These are phyloP conservation scores for Pseudocercospora macadamiae DNA, from an alignment of 2,329 filamentous ascomycete species.

Conservation along the genomic window DNA sequence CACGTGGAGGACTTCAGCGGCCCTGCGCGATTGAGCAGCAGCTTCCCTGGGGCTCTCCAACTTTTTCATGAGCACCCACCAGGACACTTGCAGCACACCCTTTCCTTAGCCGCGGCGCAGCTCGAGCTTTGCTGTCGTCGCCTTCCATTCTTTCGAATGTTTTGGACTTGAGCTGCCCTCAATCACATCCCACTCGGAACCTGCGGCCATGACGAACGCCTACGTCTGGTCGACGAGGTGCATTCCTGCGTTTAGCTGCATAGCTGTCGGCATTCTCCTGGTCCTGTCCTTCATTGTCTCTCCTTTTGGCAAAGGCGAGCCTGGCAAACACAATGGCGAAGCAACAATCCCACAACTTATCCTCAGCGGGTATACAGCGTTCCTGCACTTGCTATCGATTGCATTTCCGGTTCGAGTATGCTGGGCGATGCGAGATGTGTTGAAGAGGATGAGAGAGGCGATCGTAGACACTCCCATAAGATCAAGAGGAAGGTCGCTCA, in stretches of 20 bases:
- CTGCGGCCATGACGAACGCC: conserved; percentile 24
- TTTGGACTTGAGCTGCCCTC: not conserved
- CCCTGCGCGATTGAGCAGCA: conserved; percentile 10
- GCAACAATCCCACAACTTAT: conserved; percentile 35
- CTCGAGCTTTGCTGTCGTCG: not conserved
- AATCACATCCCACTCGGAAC: not conserved
- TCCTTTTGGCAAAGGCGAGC: conserved; percentile 31
- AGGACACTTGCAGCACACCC: conserved; percentile 13
- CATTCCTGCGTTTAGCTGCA: conserved; percentile 35
- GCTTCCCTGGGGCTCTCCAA: conserved; percentile 10
- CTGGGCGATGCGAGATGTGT: conserved; percentile 64
- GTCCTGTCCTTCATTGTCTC: conserved; percentile 33
- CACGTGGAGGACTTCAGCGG: conserved; percentile 8
- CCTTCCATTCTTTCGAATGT: conserved; percentile 14
- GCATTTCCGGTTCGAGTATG: conserved; percentile 65
- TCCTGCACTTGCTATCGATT: conserved; percentile 67
- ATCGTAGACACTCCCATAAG: conserved; percentile 23
- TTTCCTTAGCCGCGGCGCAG: conserved; percentile 5
- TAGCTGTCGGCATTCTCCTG: conserved; percentile 29
- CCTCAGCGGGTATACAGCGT: conserved; percentile 59
- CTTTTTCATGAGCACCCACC: conserved; percentile 10
- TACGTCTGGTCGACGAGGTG: conserved; percentile 34
- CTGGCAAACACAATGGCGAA: conserved; percentile 31
- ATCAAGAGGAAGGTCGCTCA: conserved; percentile 23
- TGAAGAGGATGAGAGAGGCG: conserved; percentile 37